Conservation (phyloP, 345 rosid genomes). For the Gossypium ekmanianum region DNA sequence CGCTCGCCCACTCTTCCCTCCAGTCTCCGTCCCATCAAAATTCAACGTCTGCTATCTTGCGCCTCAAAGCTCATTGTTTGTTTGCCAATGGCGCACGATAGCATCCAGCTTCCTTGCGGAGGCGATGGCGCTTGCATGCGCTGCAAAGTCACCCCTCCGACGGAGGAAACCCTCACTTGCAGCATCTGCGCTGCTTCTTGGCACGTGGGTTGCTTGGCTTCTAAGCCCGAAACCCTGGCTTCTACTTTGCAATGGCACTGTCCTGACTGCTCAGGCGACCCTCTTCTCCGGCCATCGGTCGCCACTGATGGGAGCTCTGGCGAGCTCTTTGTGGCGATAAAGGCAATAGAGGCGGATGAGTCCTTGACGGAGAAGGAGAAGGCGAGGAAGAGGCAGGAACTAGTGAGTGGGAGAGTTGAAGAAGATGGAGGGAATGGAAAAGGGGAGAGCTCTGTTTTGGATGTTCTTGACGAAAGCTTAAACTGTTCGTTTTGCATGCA, state of each 20-base stretch:
- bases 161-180: conserved; percentile 54
- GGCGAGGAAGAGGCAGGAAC: conserved; percentile 39
- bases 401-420: conserved; percentile 33
- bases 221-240: conserved; percentile 39
- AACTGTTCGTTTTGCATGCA: conserved; percentile 39
- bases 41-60: not conserved
- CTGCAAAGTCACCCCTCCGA: conserved; percentile 38
- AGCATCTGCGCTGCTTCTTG: conserved; percentile 59
- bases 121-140: conserved; percentile 63
- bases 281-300: conserved; percentile 3
- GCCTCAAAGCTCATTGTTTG: not conserved
- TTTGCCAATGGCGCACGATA: conserved; percentile 32
- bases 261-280: conserved; percentile 48
- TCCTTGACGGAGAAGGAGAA: conserved; percentile 41
- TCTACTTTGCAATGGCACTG: conserved; percentile 55
- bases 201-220: conserved; percentile 58
- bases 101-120: conserved; percentile 56
- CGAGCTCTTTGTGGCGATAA: conserved; percentile 27
- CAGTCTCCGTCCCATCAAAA: not conserved
- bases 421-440: conserved; percentile 11
- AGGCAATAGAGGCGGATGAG: conserved; percentile 42
- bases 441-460: conserved; percentile 15
- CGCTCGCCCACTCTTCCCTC: not conserved
- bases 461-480: conserved; percentile 27
- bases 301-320: conserved; percentile 1